These are phyloP conservation scores for Sporisorium exsertum DNA, from an alignment of 1,284 basidiomycete species.

Conservation along the genomic window DNA sequence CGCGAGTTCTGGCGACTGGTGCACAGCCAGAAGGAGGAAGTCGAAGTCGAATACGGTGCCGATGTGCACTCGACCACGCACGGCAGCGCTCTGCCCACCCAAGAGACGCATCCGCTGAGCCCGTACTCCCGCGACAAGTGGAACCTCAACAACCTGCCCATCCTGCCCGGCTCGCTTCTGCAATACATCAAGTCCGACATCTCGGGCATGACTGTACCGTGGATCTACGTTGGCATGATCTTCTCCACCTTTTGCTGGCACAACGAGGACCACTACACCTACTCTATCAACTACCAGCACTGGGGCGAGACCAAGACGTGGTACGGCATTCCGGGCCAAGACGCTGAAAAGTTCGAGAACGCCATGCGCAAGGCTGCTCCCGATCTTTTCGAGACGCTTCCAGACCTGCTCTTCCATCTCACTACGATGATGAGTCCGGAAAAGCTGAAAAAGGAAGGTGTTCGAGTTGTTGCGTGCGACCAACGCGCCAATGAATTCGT, in stretches of 20 bases:
- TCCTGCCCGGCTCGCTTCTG: constrained; percentile 84
- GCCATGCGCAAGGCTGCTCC: constrained; percentile 95
- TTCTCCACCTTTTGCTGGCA: constrained; percentile 99
- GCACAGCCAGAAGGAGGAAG: constrained; percentile 86
- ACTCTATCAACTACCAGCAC: constrained; percentile 79
- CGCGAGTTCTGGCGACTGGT: constrained; percentile 97
- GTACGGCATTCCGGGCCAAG: constrained; percentile 95
- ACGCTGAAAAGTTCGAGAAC: constrained; percentile 94
- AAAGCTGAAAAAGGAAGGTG: constrained; percentile 84
- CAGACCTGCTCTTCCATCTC: constrained; percentile 94
- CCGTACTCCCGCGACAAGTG: constrained; percentile 90
- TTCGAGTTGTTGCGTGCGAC: constrained; percentile 93
- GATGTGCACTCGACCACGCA: constrained; percentile 98
- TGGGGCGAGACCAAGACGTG: constrained; percentile 99
- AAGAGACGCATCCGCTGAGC: constrained; percentile 90
- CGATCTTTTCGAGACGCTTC: constrained; percentile 97
- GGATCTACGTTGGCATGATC: constrained; percentile 99
- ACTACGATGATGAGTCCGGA: constrained; percentile 98
- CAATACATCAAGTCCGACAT: constrained; percentile 97
- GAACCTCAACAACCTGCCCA: constrained; percentile 98
- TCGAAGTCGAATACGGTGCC: constrained; percentile 98
- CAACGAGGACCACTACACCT: constrained; percentile 99
- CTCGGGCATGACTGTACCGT: constrained; percentile 99
- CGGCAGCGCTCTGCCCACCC: constrained; percentile 93
- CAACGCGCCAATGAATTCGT: constrained; percentile 94